phyloP scores from a whole-genome alignment of 164 flowering plant species.

The Berberis vulgaris region DNA sequence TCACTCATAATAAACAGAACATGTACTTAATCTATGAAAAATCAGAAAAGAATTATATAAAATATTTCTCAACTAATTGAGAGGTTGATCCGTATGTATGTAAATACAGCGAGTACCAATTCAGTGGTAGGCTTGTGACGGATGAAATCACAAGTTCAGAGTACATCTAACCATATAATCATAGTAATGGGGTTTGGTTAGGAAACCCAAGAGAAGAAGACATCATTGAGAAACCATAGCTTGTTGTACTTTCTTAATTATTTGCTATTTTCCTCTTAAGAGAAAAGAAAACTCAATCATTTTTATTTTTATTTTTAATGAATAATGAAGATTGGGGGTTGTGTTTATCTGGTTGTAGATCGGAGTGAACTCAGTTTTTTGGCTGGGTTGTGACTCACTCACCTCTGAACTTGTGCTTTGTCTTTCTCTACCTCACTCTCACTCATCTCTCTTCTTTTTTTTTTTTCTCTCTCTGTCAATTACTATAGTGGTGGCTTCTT shows the following conservation, averaged over 20 bases:
- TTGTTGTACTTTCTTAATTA: slow-evolving; percentile 30
- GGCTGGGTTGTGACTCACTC: slow-evolving; percentile 15
- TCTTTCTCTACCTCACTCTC: neutral
- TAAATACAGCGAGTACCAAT: too few relatives aligned
- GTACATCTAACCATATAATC: slow-evolving; percentile 13
- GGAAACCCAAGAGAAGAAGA: slow-evolving; percentile 22
- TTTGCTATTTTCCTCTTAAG: slow-evolving; percentile 8
- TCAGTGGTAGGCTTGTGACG: too few relatives aligned
- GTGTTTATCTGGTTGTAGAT: neutral
- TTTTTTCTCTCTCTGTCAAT: slow-evolving; percentile 13
- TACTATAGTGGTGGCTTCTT: slow-evolving; percentile 18
- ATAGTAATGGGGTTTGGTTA: slow-evolving; percentile 22
- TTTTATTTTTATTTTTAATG: too few relatives aligned
- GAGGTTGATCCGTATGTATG: too few relatives aligned
- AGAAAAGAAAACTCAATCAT: neutral
- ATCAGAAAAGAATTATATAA: too few relatives aligned
- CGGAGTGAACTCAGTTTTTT: slow-evolving; percentile 4
- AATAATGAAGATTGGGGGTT: neutral
- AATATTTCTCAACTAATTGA: too few relatives aligned
- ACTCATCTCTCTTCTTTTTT: neutral
- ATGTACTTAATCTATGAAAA: too few relatives aligned
- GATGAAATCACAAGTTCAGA: too few relatives aligned
- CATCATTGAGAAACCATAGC: slow-evolving; percentile 73
- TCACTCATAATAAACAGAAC: too few relatives aligned
- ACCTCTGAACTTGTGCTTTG: neutral